A percentile compares a stretch with the other conserved stretches of the same genome.
These are phyloP conservation scores for Penicillium psychrosexuale DNA, from an alignment of 2,329 filamentous ascomycete genomes.

Conservation along the genomic window DNA sequence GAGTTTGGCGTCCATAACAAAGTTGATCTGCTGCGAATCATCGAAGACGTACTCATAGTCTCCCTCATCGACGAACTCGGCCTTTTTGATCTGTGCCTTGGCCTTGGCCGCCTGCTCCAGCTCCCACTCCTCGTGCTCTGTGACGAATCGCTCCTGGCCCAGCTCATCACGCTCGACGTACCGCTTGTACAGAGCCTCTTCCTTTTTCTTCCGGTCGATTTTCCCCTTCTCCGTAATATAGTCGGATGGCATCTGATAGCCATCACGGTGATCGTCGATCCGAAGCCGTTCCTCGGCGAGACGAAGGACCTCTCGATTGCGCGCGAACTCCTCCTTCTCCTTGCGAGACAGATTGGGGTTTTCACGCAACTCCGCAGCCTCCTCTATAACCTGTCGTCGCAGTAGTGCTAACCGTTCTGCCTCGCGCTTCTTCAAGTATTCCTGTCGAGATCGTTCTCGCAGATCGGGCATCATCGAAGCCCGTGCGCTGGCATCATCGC, in stretches of 20 bases:
- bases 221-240: slow-evolving; percentile 94
- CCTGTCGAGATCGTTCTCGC: slow-evolving; percentile 78
- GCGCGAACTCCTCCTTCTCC: slow-evolving; percentile 83
- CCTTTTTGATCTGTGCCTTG: slow-evolving; percentile 74
- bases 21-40: slow-evolving; percentile 81
- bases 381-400: slow-evolving; percentile 84
- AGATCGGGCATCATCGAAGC: slow-evolving; percentile 74
- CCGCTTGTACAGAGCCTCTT: slow-evolving; percentile 83
- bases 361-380: slow-evolving; percentile 74
- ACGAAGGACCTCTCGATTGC: slow-evolving; percentile 77
- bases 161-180: slow-evolving; percentile 85
- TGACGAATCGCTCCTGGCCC: slow-evolving; percentile 84
- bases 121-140: slow-evolving; percentile 96
- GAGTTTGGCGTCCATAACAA: slow-evolving; percentile 70
- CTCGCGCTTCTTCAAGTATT: slow-evolving; percentile 92
- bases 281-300: slow-evolving; percentile 79
- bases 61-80: slow-evolving; percentile 71
- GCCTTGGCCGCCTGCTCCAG: slow-evolving; percentile 82
- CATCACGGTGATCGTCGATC: slow-evolving; percentile 89
- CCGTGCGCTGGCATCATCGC: slow-evolving; percentile 65
- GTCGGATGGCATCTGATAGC: slow-evolving; percentile 89
- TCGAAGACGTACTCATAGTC: slow-evolving; percentile 95
- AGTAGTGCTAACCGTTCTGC: slow-evolving; percentile 80
- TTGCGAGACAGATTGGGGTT: slow-evolving; percentile 70
- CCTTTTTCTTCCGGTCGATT: slow-evolving; percentile 80